Conservation (phyloP, 345 rosid genomes). For the Boechera stricta region DNA sequence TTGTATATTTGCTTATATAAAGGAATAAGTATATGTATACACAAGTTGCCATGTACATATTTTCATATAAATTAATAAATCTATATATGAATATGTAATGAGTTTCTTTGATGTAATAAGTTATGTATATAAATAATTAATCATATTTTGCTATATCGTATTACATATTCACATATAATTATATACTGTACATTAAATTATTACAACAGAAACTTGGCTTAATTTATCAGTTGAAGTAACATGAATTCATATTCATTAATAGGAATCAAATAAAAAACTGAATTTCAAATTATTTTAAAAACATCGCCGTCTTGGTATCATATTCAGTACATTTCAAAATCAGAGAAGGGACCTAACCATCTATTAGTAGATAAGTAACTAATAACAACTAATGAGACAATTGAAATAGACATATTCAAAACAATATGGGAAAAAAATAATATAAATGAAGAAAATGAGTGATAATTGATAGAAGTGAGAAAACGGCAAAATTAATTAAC, state of each 20-base stretch:
- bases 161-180: too few relatives aligned
- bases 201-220: too few relatives aligned
- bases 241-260: neutral
- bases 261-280: neutral
- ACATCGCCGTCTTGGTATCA: constrained; percentile 5
- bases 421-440: neutral
- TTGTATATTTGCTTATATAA: too few relatives aligned
- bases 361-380: constrained; percentile 21
- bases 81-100: too few relatives aligned
- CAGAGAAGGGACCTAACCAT: constrained; percentile 42
- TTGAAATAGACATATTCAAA: constrained; percentile 25
- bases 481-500: constrained; percentile 24
- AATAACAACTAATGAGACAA: constrained; percentile 24
- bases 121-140: too few relatives aligned
- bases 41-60: too few relatives aligned
- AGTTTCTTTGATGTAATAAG: too few relatives aligned
- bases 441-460: neutral
- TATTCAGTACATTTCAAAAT: constrained; percentile 22
- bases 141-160: too few relatives aligned
- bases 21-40: too few relatives aligned
- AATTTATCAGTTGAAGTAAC: too few relatives aligned
- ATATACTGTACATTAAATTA: too few relatives aligned
- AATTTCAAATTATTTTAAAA: constrained; percentile 5
- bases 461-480: constrained; percentile 24
- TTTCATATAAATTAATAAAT: too few relatives aligned